These are phyloP conservation scores for Neohortaea acidophila DNA, from an alignment of 495 filamentous ascomycete genomes.

Conservation along the genomic window DNA sequence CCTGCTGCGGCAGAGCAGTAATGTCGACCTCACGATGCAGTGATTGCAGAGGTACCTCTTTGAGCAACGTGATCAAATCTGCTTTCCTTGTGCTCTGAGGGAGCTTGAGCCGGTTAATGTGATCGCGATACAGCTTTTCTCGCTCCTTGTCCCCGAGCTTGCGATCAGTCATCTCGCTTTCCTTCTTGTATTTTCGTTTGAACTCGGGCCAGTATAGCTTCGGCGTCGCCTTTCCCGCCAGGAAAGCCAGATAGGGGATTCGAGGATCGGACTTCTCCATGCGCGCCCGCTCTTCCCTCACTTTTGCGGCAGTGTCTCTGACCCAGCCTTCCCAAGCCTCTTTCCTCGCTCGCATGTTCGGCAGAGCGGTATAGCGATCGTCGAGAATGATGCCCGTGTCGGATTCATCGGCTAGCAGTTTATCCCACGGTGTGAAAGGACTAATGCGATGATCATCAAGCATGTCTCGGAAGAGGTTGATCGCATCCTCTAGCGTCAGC, in stretches of 20 bases:
- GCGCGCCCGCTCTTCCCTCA: conserved; percentile 57
- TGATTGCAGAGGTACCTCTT: conserved; percentile 43
- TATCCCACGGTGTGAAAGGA: conserved; percentile 88
- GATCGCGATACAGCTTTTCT: conserved; percentile 81
- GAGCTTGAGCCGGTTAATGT: conserved; percentile 63
- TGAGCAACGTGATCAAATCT: conserved; percentile 65
- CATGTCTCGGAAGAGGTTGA: conserved; percentile 64
- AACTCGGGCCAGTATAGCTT: conserved; percentile 98
- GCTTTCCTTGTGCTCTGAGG: conserved; percentile 59
- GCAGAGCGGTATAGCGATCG: conserved; percentile 64
- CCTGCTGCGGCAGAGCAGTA: conserved; percentile 46
- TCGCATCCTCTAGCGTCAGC: conserved; percentile 27
- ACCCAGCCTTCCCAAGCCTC: conserved; percentile 76
- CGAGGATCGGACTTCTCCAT: conserved; percentile 73
- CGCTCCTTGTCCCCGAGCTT: conserved; percentile 71
- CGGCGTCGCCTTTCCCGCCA: conserved; percentile 64
- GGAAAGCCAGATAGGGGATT: conserved; percentile 68
- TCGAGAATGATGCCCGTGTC: conserved; percentile 53
- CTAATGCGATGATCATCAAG: conserved; percentile 67
- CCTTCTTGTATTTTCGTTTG: conserved; percentile 73
- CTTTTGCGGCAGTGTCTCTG: conserved; percentile 48
- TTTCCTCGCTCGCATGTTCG: conserved; percentile 63
- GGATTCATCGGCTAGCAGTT: conserved; percentile 61
- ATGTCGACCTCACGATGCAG: conserved; percentile 53
- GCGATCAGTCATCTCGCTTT: conserved; percentile 61